Base-by-base conservation (phyloP, 1,284 basidiomycete genomes). In the Trichosporon coremiiforme region DNA sequence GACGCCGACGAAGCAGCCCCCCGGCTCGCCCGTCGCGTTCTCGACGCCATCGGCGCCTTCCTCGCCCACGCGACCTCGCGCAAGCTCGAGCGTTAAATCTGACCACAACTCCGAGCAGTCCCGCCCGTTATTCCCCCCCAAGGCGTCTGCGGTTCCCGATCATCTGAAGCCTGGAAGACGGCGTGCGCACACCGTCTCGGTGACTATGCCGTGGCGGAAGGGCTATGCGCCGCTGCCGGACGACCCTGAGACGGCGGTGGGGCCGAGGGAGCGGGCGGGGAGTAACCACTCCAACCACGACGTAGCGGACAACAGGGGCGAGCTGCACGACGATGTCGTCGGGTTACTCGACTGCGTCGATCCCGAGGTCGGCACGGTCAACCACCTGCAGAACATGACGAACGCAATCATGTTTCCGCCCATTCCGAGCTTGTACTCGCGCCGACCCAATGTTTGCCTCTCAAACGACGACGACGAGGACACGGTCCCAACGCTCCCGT, bases 371-470 rank as follows among this genome's bases (percentile, higher is more conserved):
- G 75, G 79, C 0, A 82, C 80, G 2, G 82, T 84, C 13, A 80
- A 80, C 67, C 77, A 81, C 57, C 72, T 84, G 5, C 83, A 84
- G 72, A 82, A 84, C 67, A 75, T 81, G 41, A 79, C 81, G 8
- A 84, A 84, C 69, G 76, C 75, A 1, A 77, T 84, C 68, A 71
- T 84, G 65, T 74, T 83, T n/a, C 83, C 83, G 1, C 75, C 82
- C 68, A 70, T 83, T 33, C 83, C 83, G 0, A 65, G 68, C 35
- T 68, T 83, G 29, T 83, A 79, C 78, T 74, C 71, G 2, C 72
- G 82, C 22, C 71, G 79, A 60, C 81, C 83, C 1, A 78, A 79
- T 22, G 69, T 84, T 1, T 73, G 75, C 17, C 66, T 83, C 10
- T 74, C 74, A 1, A 71, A 74, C 25, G 74, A 76, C 33, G 73